phyloP scores from a whole-genome alignment of 2,329 filamentous ascomycete genomes.

The Cladosporium sp. region DNA sequence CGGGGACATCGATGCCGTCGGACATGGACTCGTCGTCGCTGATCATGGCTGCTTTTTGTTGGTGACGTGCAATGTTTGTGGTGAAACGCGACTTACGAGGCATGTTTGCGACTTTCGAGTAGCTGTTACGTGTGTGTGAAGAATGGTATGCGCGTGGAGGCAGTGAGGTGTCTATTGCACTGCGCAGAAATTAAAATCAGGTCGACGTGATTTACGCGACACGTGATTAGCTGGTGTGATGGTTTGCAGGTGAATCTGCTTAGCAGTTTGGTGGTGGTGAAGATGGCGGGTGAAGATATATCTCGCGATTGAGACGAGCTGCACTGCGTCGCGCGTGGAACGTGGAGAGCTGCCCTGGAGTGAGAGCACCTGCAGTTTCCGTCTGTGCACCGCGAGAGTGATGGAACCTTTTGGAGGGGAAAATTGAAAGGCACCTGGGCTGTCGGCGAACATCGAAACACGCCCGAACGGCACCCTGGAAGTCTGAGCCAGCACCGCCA shows the following conservation, averaged over 20 bases:
- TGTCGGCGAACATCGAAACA: conserved; percentile 10
- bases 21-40: conserved; percentile 24
- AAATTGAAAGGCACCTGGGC: neutral
- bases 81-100: conserved; percentile 30
- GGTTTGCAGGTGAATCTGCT: neutral
- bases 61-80: neutral
- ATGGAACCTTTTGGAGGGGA: conserved; percentile 5
- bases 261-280: neutral
- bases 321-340: neutral
- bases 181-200: neutral
- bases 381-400: neutral
- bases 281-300: neutral
- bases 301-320: neutral
- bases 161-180: neutral
- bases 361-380: neutral
- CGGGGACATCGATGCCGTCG: conserved; percentile 26
- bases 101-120: conserved; percentile 25
- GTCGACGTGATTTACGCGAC: neutral
- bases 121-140: neutral
- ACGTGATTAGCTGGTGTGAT: neutral
- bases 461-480: conserved; percentile 6
- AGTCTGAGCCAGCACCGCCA: neutral
- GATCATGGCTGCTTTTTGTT: conserved; percentile 8
- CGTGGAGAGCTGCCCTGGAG: conserved; percentile 1
- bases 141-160: neutral